A percentile compares a stretch with the other conserved stretches of the same genome.
These are phyloP conservation scores for Bryoerythrophyllum caledonicum DNA, from an alignment of 225 moss, liverwort and hornwort species.

Conservation along the genomic window DNA sequence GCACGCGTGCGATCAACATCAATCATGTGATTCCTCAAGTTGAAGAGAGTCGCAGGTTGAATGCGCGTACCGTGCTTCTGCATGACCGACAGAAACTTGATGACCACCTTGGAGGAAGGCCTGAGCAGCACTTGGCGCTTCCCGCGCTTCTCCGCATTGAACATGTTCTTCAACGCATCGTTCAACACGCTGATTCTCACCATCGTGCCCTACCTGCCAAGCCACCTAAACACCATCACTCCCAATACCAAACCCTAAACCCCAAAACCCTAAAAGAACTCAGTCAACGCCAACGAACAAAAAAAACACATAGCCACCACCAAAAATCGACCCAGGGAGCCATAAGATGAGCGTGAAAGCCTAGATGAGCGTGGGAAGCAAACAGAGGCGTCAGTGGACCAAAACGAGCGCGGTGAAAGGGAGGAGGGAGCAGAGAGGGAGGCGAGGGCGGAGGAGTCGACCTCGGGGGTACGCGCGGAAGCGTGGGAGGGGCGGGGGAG, in stretches of 20 bases:
- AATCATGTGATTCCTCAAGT: background rate
- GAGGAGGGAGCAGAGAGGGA: background rate
- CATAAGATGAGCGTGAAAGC: background rate
- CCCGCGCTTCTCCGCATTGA: conserved; percentile 91
- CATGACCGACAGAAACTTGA: conserved; percentile 86
- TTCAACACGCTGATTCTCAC: conserved; percentile 92
- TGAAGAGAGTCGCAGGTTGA: background rate
- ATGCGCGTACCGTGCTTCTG: conserved; percentile 73
- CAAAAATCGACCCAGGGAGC: too few relatives aligned
- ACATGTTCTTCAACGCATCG: conserved; percentile 94
- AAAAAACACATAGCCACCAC: background rate
- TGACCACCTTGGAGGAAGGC: conserved; percentile 86
- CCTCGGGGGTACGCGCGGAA: conserved; percentile 19
- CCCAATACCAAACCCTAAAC: conserved; percentile 6
- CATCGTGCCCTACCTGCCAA: conserved; percentile 58
- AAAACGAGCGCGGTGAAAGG: background rate
- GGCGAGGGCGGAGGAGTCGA: background rate
- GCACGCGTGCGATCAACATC: background rate
- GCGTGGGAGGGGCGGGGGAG: conserved; percentile 27
- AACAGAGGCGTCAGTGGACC: background rate
- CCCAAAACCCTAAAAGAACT: background rate
- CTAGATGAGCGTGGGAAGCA: background rate
- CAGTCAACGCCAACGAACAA: background rate
- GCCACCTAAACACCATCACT: background rate
- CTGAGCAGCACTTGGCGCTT: conserved; percentile 85